Conservation (phyloP, 192 early-diverging fungal genomes). For the Coemansia sp. region DNA sequence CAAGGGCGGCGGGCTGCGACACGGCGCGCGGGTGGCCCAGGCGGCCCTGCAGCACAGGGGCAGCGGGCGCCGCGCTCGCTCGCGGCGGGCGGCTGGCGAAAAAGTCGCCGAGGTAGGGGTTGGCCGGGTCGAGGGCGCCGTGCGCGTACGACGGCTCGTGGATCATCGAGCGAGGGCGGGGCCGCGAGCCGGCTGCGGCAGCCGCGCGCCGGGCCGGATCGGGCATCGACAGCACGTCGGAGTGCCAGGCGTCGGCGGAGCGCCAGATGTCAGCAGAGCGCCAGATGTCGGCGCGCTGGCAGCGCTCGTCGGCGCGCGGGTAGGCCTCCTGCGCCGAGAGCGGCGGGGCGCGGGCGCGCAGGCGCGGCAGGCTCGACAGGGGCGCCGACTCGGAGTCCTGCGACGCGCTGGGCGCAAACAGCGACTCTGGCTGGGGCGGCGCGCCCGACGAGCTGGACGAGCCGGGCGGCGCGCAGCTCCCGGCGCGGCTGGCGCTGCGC, state of each 20-base stretch:
- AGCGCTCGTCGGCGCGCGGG: conserved; percentile 9
- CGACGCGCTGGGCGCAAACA: conserved; percentile 29
- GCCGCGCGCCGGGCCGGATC: conserved; percentile 21
- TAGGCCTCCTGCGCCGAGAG: conserved; percentile 7
- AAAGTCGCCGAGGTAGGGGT: conserved; percentile 50
- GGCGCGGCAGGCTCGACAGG: conserved; percentile 29
- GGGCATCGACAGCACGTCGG: conserved; percentile 40
- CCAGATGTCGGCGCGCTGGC: conserved; percentile 7
- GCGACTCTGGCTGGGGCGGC: conserved; percentile 19
- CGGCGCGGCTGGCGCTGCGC: neutral
- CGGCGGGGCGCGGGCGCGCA: conserved; percentile 1
- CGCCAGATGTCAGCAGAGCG: conserved; percentile 14
- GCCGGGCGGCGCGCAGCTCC: too few relatives aligned
- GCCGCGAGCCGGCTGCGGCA: neutral
- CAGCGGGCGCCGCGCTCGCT: conserved; percentile 1
- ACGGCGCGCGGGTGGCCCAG: conserved; percentile 12
- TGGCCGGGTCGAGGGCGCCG: conserved; percentile 34
- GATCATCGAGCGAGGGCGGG: conserved; percentile 46
- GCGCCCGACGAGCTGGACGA: conserved; percentile 29
- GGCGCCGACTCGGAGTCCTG: conserved; percentile 34
- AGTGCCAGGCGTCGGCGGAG: conserved; percentile 37
- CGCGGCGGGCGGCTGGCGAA: conserved; percentile 22
- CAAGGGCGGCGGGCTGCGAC: conserved; percentile 20
- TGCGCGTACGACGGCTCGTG: conserved; percentile 7
- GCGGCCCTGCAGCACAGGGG: conserved; percentile 1